Percentiles rank a stretch among this genome's conserved stretches.
phyloP scores from a whole-genome alignment of 2,329 filamentous ascomycete species.

The Stagonosporopsis cucurbitacearum region DNA sequence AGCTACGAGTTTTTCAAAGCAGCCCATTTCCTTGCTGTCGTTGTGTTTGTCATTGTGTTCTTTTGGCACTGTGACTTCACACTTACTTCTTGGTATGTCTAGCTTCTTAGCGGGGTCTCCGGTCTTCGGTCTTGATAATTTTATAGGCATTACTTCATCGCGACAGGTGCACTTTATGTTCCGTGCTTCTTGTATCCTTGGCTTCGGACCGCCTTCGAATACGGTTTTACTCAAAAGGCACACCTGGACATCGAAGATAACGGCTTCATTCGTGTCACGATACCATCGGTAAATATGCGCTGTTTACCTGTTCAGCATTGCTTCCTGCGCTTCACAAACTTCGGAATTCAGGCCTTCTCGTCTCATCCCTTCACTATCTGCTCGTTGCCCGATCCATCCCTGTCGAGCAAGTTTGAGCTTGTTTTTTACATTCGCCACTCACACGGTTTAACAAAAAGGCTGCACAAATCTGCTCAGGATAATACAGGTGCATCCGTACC shows the following conservation, averaged over 20 bases:
- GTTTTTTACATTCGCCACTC: slow-evolving; percentile 62
- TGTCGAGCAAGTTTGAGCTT: slow-evolving; percentile 44
- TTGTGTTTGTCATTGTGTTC: slow-evolving; percentile 65
- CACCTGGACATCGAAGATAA: slow-evolving; percentile 41
- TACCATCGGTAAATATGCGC: slow-evolving; percentile 39
- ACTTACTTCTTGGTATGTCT: slow-evolving; percentile 58
- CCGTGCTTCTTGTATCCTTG: slow-evolving; percentile 56
- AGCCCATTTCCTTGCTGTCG: slow-evolving; percentile 60
- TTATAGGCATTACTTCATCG: slow-evolving; percentile 67
- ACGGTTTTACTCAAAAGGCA: slow-evolving; percentile 57
- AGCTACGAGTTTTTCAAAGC: slow-evolving; percentile 69
- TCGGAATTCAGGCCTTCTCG: slow-evolving; percentile 53
- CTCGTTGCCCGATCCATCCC: slow-evolving; percentile 50
- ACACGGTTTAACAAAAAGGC: slow-evolving; percentile 57
- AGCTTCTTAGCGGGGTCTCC: background rate
- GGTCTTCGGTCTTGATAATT: background rate
- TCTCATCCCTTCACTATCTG: slow-evolving; percentile 64
- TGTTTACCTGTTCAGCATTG: slow-evolving; percentile 64
- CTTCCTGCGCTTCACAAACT: slow-evolving; percentile 60
- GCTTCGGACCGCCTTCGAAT: slow-evolving; percentile 57
- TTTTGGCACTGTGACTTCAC: slow-evolving; percentile 66
- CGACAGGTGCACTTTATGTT: slow-evolving; percentile 60
- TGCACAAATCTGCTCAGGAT: slow-evolving; percentile 33
- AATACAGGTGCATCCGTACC: slow-evolving; percentile 42
- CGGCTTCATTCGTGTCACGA: slow-evolving; percentile 27